Percentiles rank a stretch among this genome's conserved stretches.
These are phyloP conservation scores for Apiosordaria backusii DNA, from an alignment of 495 filamentous ascomycete genomes.

Conservation along the genomic window DNA sequence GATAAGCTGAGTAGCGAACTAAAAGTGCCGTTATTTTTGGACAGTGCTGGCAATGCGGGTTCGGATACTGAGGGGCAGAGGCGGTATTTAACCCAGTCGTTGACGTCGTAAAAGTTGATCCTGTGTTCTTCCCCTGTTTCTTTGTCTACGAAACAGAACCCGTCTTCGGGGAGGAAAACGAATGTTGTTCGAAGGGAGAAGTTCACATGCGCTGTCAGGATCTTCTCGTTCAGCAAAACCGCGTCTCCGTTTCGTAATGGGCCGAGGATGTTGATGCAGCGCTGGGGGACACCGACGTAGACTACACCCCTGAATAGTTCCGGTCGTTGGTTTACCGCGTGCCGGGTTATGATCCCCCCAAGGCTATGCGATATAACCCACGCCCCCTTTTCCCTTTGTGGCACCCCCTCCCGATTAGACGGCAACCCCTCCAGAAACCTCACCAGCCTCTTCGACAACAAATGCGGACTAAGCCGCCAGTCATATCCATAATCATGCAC, in stretches of 20 bases:
- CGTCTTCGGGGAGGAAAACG: conserved; percentile 81
- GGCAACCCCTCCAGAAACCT: conserved; percentile 69
- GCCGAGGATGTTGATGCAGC: conserved; percentile 87
- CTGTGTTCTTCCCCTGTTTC: conserved; percentile 75
- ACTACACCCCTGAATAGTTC: conserved; percentile 84
- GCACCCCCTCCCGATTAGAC: conserved; percentile 58
- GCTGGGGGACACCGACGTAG: conserved; percentile 80
- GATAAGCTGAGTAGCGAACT: conserved; percentile 40
- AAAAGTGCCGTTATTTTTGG: conserved; percentile 34
- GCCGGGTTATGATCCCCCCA: conserved; percentile 83
- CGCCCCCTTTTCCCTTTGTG: conserved; percentile 59
- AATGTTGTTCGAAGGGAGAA: conserved; percentile 88
- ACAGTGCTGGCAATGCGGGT: conserved; percentile 51
- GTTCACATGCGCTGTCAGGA: conserved; percentile 91
- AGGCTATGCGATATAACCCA: conserved; percentile 85
- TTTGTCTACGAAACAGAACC: conserved; percentile 84
- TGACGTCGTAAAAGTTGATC: conserved; percentile 77
- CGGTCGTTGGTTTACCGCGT: conserved; percentile 83
- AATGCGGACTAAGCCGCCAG: conserved; percentile 83
- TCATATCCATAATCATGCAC: conserved; percentile 94
- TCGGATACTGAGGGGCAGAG: conserved; percentile 71
- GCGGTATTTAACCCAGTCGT: conserved; percentile 75
- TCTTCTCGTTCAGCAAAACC: conserved; percentile 82
- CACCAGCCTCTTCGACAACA: conserved; percentile 66
- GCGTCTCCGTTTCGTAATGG: conserved; percentile 88